These are phyloP conservation scores for Rhizopus arrhizus DNA, from an alignment of 371 early-diverging fungal species.

Conservation along the genomic window DNA sequence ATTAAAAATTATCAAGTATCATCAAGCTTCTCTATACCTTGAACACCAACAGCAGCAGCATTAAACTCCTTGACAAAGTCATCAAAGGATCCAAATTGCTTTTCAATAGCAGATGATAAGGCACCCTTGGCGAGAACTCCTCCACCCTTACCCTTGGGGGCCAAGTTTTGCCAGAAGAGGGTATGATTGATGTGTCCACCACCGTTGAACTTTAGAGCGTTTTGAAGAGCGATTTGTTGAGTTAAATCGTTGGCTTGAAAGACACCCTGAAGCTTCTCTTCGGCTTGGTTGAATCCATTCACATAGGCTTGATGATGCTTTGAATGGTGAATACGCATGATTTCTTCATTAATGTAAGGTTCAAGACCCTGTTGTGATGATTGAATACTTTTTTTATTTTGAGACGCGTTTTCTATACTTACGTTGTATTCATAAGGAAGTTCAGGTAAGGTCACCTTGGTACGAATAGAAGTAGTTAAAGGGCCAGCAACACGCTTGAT, in stretches of 20 bases:
- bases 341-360: conserved; percentile 91
- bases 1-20: neutral
- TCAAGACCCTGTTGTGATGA: conserved; percentile 74
- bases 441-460: conserved; percentile 73
- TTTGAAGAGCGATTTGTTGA: conserved; percentile 77
- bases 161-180: conserved; percentile 95
- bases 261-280: conserved; percentile 75
- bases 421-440: conserved; percentile 77
- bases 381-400: neutral
- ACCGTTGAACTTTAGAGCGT: conserved; percentile 90
- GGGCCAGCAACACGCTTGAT: conserved; percentile 45
- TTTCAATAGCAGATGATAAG: conserved; percentile 59
- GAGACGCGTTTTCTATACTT: conserved; percentile 22
- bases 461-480: conserved; percentile 51
- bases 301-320: conserved; percentile 94
- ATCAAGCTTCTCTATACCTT: conserved; percentile 47
- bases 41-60: conserved; percentile 82
- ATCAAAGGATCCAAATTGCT: conserved; percentile 89
- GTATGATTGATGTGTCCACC: conserved; percentile 99
- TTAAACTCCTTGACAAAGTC: conserved; percentile 82
- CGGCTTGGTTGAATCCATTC: conserved; percentile 58
- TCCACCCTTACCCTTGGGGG: conserved; percentile 63
- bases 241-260: conserved; percentile 71
- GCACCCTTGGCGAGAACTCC: conserved; percentile 28
- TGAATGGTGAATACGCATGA: conserved; percentile 94